Percentiles rank a stretch among this genome's conserved stretches.
These are phyloP conservation scores for Colletotrichum tamarilloi DNA, from an alignment of 2,329 filamentous ascomycete genomes.

Conservation along the genomic window DNA sequence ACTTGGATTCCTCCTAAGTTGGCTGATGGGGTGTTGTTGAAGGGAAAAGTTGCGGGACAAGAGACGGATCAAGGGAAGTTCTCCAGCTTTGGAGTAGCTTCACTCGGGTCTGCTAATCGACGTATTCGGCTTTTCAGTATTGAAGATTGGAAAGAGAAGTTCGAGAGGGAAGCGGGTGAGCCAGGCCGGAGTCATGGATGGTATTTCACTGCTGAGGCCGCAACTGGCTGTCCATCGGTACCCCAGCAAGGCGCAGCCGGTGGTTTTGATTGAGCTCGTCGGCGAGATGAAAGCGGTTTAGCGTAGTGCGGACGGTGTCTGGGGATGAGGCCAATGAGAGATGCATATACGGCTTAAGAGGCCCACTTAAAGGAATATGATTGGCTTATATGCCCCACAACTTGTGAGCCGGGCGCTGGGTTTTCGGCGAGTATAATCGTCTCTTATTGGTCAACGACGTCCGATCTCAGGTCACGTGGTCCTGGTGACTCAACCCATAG, in stretches of 20 bases:
- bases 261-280: constrained; percentile 43
- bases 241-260: constrained; percentile 37
- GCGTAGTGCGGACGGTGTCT: constrained; percentile 36
- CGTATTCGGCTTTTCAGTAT: background rate
- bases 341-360: fast-evolving
- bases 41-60: background rate
- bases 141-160: constrained; percentile 7
- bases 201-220: constrained; percentile 39
- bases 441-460: constrained; percentile 47
- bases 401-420: constrained; percentile 41
- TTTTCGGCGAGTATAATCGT: constrained; percentile 48
- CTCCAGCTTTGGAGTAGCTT: constrained; percentile 27
- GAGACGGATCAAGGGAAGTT: background rate
- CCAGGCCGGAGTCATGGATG: constrained; percentile 39
- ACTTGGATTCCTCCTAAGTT: background rate
- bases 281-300: constrained; percentile 55
- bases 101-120: constrained; percentile 11
- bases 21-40: constrained; percentile 1
- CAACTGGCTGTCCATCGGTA: constrained; percentile 20
- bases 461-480: constrained; percentile 36
- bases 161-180: background rate
- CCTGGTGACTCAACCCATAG: constrained; percentile 36
- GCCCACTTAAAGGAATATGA: constrained; percentile 13
- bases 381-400: constrained; percentile 44
- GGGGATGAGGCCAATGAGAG: constrained; percentile 43